phyloP scores from a whole-genome alignment of 2,329 filamentous ascomycete genomes.

The Basipetospora chlamydospora region DNA sequence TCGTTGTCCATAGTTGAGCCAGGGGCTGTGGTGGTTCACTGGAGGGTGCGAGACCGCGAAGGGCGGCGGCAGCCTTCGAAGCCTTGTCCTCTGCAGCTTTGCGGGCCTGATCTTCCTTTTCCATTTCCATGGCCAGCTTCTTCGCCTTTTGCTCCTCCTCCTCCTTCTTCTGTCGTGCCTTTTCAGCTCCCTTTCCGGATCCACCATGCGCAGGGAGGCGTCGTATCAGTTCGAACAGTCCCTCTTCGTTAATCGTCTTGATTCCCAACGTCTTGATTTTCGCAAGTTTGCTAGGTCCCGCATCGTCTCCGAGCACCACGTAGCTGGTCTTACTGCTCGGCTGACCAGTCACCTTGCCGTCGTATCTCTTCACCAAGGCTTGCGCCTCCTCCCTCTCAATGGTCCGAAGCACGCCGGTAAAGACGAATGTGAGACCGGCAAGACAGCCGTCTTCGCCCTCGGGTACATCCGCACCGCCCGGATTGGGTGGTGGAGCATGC shows the following conservation, averaged over 20 bases:
- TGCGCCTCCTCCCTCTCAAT: conserved; percentile 77
- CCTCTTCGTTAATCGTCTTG: conserved; percentile 89
- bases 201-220: conserved; percentile 75
- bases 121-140: conserved; percentile 71
- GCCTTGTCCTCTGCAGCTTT: conserved; percentile 37
- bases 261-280: conserved; percentile 70
- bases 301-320: conserved; percentile 80
- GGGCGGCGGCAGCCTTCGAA: conserved; percentile 24
- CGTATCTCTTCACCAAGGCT: conserved; percentile 79
- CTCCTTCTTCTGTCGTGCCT: conserved; percentile 69
- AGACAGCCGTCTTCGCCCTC: conserved; percentile 80
- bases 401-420: conserved; percentile 73
- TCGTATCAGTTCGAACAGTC: conserved; percentile 74
- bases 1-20: conserved; percentile 76
- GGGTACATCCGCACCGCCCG: conserved; percentile 57
- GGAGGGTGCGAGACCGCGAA: conserved; percentile 18
- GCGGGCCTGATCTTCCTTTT: conserved; percentile 56
- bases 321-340: conserved; percentile 92
- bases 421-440: conserved; percentile 81
- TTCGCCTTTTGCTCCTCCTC: conserved; percentile 73
- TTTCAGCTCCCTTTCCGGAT: conserved; percentile 73
- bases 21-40: conserved; percentile 26
- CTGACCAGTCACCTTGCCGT: conserved; percentile 72
- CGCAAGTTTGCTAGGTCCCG: conserved; percentile 80
- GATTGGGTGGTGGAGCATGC: conserved; percentile 43